These are phyloP conservation scores for Perilla frutescens DNA, from an alignment of 257 asterid species.

Conservation along the genomic window DNA sequence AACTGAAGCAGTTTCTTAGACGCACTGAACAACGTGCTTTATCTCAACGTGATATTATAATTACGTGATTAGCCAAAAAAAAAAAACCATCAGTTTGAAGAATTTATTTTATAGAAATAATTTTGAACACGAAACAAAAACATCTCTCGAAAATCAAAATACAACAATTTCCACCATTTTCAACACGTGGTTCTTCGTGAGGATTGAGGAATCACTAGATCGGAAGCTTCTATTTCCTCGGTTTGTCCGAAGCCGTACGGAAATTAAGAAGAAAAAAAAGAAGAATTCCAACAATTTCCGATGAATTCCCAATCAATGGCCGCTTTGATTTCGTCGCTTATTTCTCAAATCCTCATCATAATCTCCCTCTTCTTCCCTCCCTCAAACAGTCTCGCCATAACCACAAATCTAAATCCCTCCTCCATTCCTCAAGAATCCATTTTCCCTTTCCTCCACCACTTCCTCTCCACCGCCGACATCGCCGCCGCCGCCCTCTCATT, in stretches of 20 bases:
- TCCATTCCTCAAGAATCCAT: constrained; percentile 34
- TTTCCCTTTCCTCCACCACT: constrained; percentile 54
- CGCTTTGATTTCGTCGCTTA: constrained; percentile 63
- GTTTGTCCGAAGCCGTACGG: constrained; percentile 16
- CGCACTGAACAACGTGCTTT: too few species aligned
- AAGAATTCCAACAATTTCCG: constrained; percentile 12
- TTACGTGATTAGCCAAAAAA: too few species aligned
- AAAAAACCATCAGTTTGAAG: too few species aligned
- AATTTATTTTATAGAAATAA: too few species aligned
- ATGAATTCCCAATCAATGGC: constrained; percentile 56
- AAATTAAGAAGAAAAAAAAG: constrained; percentile 16
- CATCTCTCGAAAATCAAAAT: too few species aligned
- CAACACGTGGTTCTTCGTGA: constrained; percentile 23
- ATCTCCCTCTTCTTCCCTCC: constrained; percentile 53
- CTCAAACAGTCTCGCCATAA: constrained; percentile 33
- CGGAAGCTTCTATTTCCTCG: background rate
- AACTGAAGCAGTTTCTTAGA: too few species aligned
- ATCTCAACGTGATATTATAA: too few species aligned
- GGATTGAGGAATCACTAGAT: background rate
- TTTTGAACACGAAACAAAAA: too few species aligned
- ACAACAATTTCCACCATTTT: background rate
- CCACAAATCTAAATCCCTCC: constrained; percentile 15
- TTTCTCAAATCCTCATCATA: constrained; percentile 56
- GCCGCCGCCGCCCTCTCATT: constrained; percentile 49
- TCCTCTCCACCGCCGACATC: constrained; percentile 56